Evolutionary conservation across 768 basidiomycete species (phyloP), one percentile per base, ranked within the genome.

Genomic region (Pulveroboletus ravenelii): DNA sequence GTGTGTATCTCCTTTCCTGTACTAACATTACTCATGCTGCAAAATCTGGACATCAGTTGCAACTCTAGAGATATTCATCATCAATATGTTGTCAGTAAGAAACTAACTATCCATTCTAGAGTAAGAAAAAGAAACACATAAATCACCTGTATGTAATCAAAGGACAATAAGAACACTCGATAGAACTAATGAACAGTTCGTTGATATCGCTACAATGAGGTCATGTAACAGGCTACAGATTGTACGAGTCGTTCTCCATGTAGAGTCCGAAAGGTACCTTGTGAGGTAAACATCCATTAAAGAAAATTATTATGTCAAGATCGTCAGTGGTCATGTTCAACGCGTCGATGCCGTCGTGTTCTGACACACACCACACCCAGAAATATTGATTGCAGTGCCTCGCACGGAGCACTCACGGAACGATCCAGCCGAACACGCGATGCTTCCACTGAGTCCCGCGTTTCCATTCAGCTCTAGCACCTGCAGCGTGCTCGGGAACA

Each of bases 401-500:
- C 59, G 55, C 36, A 65, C 57, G 15, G 56, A 57, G 36, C 63
- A 65, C 15, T 59, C 57, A 15, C 47, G 36, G 14, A 65, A 50
- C 6, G 57, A 34, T 7, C 37, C 45, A 37, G 57, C 32, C 2
- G 47, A 3, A 40, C 63, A 65, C 0, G 52, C 10, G 36, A 65
- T 51, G 12, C 30, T 56, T 9, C 74, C 74, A 34, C 53, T 48
- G 14, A 76, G 67, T n/a, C 57, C 65, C 2, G 63, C 59, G 55
- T 76, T 75, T 42, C 73, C 70, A 43, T 65, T 55, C 5, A 76
- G 58, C 27, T 63, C 56, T 18, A 76, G 58, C 3, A 61, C 61
- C 44, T 72, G 68, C 32, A 76, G 50, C 9, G 62, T 59, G 23
- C 62, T 38, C 3, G 75, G 74, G 53, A 75, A 68, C 5, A 60